phyloP scores from a whole-genome alignment of 345 rosid species.

The Eutrema heterophyllum region DNA sequence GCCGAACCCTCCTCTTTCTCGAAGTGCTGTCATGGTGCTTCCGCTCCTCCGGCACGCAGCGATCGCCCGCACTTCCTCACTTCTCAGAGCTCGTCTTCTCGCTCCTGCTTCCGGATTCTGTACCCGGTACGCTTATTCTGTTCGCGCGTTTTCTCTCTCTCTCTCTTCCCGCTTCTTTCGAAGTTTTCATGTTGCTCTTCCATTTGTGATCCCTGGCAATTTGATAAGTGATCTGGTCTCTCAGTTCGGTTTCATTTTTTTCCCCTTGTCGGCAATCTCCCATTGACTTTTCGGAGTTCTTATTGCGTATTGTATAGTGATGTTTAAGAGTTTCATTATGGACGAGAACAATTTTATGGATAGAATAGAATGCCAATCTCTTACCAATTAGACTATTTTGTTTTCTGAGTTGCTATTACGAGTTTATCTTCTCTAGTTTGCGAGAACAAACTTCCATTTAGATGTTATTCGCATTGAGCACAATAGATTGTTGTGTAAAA shows the following conservation, averaged over 20 bases:
- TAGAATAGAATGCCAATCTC: background rate
- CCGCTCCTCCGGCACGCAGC: constrained; percentile 73
- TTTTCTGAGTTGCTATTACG: background rate
- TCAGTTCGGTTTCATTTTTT: background rate
- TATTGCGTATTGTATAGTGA: background rate
- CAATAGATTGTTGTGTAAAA: background rate
- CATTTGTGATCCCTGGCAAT: constrained; percentile 1
- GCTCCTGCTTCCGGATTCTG: constrained; percentile 44
- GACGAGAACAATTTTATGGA: background rate
- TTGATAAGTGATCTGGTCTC: constrained; percentile 1
- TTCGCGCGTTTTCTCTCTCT: background rate
- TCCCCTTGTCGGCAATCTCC: background rate
- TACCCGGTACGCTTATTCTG: constrained; percentile 44
- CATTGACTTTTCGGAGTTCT: constrained; percentile 20
- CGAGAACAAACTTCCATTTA: background rate
- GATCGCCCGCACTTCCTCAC: constrained; percentile 53
- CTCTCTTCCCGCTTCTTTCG: background rate
- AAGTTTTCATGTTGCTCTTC: background rate
- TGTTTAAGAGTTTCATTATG: background rate
- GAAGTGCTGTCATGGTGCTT: constrained; percentile 55
- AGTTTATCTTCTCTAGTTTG: background rate
- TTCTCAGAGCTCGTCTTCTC: constrained; percentile 61
- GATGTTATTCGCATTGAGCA: background rate
- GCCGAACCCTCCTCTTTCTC: background rate
- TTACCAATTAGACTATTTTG: background rate